Evolutionary conservation across 108 stramenopile genomes (phyloP).

Genomic region (Skeletonema menzelii): DNA sequence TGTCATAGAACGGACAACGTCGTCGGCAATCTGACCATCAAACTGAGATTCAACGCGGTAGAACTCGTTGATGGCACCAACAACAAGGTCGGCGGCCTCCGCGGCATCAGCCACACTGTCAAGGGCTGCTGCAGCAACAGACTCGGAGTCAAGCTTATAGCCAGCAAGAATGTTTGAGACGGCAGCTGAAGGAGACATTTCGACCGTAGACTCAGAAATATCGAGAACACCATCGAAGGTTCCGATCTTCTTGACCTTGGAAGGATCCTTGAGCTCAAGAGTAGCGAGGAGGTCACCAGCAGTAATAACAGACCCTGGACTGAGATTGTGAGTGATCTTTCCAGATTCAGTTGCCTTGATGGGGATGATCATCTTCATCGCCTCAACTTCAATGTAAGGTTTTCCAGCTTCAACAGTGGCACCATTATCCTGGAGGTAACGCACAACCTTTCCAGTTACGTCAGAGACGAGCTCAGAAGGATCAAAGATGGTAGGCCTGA

Average conservation of each 20-base stretch:
- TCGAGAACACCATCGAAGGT: constrained; percentile 82
- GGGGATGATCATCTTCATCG: constrained; percentile 97
- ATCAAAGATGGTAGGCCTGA: constrained; percentile 93
- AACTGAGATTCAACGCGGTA: constrained; percentile 88
- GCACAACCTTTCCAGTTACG: constrained; percentile 99
- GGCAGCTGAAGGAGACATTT: constrained; percentile 46
- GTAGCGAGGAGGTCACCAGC: constrained; percentile 96
- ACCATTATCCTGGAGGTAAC: constrained; percentile 94
- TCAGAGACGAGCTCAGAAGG: constrained; percentile 96
- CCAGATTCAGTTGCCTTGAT: constrained; percentile 95
- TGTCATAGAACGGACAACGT: constrained; percentile 85
- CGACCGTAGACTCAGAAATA: constrained; percentile 38
- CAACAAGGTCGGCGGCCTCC: constrained; percentile 60
- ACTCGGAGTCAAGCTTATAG: constrained; percentile 66
- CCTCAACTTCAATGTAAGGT: constrained; percentile 95
- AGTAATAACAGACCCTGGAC: constrained; percentile 93
- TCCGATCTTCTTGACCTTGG: constrained; percentile 93
- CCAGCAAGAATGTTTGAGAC: constrained; percentile 78
- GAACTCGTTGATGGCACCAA: constrained; percentile 74
- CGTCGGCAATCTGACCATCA: constrained; percentile 79
- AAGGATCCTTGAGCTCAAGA: constrained; percentile 93
- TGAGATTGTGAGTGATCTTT: constrained; percentile 89
- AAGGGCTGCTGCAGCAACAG: constrained; percentile 54
- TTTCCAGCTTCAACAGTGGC: constrained; percentile 85
- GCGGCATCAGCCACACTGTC: constrained; percentile 48